These are phyloP conservation scores for Sordariomycetes sp. DNA, from an alignment of 2,329 filamentous ascomycete species.

Conservation along the genomic window DNA sequence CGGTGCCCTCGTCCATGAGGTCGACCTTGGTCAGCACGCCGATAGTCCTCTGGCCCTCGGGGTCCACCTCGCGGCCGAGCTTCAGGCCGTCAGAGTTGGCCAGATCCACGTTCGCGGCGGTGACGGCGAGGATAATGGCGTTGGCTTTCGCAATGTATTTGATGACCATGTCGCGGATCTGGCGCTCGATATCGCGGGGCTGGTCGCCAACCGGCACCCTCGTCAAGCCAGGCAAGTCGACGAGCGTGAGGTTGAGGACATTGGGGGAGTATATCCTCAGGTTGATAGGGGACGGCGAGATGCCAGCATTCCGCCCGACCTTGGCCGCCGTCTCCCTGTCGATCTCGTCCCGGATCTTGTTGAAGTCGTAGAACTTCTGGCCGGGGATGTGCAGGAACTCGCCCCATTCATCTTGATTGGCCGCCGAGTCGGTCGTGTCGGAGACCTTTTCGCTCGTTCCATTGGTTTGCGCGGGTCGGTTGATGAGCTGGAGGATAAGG, in stretches of 20 bases:
- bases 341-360: slow-evolving; percentile 97
- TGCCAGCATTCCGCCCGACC: slow-evolving; percentile 90
- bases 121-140: slow-evolving; percentile 93
- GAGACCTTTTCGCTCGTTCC: slow-evolving; percentile 54
- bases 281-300: slow-evolving; percentile 94
- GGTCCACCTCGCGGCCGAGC: slow-evolving; percentile 90
- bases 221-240: slow-evolving; percentile 91
- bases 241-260: slow-evolving; percentile 88
- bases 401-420: slow-evolving; percentile 93
- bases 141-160: slow-evolving; percentile 99
- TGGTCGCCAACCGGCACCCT: slow-evolving; percentile 96
- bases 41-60: slow-evolving; percentile 93
- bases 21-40: slow-evolving; percentile 98
- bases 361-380: slow-evolving; percentile 96
- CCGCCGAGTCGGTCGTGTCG: slow-evolving; percentile 64
- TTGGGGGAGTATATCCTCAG: slow-evolving; percentile 97
- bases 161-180: slow-evolving; percentile 95
- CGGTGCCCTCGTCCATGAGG: slow-evolving; percentile 96
- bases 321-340: slow-evolving; percentile 92
- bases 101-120: slow-evolving; percentile 92
- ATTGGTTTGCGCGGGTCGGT: slow-evolving; percentile 59
- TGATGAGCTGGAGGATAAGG: slow-evolving; percentile 95
- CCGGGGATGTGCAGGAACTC: slow-evolving; percentile 97
- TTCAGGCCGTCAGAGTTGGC: slow-evolving; percentile 98
- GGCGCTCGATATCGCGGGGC: slow-evolving; percentile 88